phyloP scores from a whole-genome alignment of 306 rosid genomes.

The Prunus campanulata region DNA sequence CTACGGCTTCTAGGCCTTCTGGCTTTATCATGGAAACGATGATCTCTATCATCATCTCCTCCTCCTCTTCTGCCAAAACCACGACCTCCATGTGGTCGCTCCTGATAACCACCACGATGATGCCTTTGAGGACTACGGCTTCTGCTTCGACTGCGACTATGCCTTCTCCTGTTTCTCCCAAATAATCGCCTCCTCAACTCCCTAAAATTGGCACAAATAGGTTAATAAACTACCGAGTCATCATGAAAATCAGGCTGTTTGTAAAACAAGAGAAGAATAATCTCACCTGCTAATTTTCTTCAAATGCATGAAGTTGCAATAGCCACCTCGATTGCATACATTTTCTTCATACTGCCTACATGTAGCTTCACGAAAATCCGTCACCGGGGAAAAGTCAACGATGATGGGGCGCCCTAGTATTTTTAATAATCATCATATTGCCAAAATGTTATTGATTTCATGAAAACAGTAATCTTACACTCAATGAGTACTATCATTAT shows the following conservation, averaged over 20 bases:
- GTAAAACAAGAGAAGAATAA: background rate
- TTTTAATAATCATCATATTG: constrained; percentile 11
- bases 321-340: constrained; percentile 97
- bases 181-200: constrained; percentile 81
- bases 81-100: constrained; percentile 67
- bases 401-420: constrained; percentile 86
- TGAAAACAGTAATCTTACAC: background rate
- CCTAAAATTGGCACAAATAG: constrained; percentile 39
- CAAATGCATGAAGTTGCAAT: constrained; percentile 96
- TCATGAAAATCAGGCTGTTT: background rate
- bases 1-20: constrained; percentile 92
- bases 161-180: constrained; percentile 79
- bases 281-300: constrained; percentile 89
- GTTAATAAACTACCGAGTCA: background rate
- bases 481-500: background rate
- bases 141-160: constrained; percentile 66
- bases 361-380: constrained; percentile 99
- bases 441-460: constrained; percentile 20
- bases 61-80: constrained; percentile 73
- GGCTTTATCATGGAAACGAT: constrained; percentile 56
- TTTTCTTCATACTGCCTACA: constrained; percentile 99
- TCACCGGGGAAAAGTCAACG: constrained; percentile 94
- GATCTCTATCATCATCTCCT: constrained; percentile 74
- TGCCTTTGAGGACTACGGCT: constrained; percentile 85
- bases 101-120: constrained; percentile 56